Percentiles rank a stretch among this genome's conserved stretches.
These are phyloP conservation scores for Prunus davidiana DNA, from an alignment of 306 rosid species.

Conservation along the genomic window DNA sequence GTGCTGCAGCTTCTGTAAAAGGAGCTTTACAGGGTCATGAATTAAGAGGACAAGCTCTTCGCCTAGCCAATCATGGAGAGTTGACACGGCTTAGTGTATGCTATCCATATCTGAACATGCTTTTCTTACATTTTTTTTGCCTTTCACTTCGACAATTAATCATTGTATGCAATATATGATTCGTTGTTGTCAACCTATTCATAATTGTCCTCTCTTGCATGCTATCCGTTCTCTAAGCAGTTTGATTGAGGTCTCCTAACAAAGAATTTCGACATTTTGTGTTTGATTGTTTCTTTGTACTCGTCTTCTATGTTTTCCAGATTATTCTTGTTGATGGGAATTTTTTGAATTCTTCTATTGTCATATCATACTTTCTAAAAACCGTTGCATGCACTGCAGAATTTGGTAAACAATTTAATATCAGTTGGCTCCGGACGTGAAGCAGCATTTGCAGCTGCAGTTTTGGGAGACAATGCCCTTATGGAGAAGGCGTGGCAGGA, in stretches of 20 bases:
- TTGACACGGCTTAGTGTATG: constrained; percentile 90
- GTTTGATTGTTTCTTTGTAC: background rate
- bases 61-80: constrained; percentile 97
- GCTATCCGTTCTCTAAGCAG: background rate
- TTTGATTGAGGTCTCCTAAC: background rate
- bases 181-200: background rate
- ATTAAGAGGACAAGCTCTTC: constrained; percentile 81
- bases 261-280: background rate
- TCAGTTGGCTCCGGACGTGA: constrained; percentile 93
- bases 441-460: constrained; percentile 95
- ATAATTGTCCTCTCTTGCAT: background rate
- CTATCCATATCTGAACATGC: constrained; percentile 10
- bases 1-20: constrained; percentile 91
- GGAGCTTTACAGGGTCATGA: constrained; percentile 94
- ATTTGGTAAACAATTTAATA: constrained; percentile 73
- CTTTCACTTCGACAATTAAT: background rate
- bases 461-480: constrained; percentile 93
- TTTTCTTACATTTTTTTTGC: constrained; percentile 1
- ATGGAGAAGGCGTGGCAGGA: constrained; percentile 99
- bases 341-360: background rate
- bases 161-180: background rate
- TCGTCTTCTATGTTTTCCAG: background rate
- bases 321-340: background rate
- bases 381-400: constrained; percentile 48
- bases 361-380: constrained; percentile 10